Percentiles rank a stretch among this genome's conserved stretches.
phyloP scores from a whole-genome alignment of 306 rosid species.

The Acmispon strigosus region DNA sequence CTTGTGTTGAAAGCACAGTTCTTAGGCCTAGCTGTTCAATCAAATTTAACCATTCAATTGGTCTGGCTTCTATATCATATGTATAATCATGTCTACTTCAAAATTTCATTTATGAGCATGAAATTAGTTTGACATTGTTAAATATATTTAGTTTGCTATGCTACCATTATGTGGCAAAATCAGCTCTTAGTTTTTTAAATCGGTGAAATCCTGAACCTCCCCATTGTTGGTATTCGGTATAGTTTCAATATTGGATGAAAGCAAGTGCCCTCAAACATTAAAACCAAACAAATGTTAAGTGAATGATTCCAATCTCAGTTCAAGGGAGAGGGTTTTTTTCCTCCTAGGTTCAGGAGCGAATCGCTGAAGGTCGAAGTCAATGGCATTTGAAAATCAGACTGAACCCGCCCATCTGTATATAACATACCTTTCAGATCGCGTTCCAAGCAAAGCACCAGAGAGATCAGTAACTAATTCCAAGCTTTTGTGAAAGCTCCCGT shows the following conservation, averaged over 20 bases:
- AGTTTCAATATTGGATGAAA: neutral
- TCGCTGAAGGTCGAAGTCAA: no score
- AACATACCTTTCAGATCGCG: slow-evolving; percentile 67
- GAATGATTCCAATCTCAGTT: neutral
- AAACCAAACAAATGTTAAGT: neutral
- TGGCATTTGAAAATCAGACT: no score
- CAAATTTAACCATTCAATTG: neutral
- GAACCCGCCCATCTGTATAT: neutral
- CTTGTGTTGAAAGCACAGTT: neutral
- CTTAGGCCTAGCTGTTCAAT: neutral
- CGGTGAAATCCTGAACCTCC: neutral
- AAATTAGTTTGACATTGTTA: neutral
- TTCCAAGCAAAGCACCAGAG: slow-evolving; percentile 86
- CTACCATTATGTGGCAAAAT: neutral
- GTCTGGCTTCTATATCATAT: neutral
- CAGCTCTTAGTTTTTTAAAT: neutral
- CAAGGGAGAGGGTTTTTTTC: neutral
- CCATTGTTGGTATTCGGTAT: neutral
- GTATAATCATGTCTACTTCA: neutral
- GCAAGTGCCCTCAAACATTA: slow-evolving; percentile 3
- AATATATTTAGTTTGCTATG: neutral
- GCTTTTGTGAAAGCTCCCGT: slow-evolving; percentile 88
- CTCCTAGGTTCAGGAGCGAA: no score
- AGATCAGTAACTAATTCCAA: slow-evolving; percentile 81
- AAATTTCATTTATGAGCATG: neutral